phyloP scores from a whole-genome alignment of 139 green algal genomes.

The Coelastrella sp. region DNA sequence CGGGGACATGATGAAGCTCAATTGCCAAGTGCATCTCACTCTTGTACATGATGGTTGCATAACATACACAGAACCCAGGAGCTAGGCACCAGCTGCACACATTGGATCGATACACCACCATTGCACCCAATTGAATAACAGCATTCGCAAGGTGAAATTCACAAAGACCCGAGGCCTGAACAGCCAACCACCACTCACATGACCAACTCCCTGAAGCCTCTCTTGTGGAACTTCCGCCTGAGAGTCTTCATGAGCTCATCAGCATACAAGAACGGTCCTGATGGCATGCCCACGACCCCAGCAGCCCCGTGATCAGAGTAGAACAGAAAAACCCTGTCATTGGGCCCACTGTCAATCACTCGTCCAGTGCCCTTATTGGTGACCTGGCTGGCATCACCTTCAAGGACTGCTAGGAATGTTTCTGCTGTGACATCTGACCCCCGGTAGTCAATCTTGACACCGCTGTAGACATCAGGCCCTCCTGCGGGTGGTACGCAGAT shows the following conservation, averaged over 20 bases:
- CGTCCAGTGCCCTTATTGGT: constrained; percentile 54
- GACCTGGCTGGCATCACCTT: constrained; percentile 70
- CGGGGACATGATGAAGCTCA: no score
- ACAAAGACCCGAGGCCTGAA: background rate
- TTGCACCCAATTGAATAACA: background rate
- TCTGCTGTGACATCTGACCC: constrained; percentile 81
- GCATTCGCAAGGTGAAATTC: background rate
- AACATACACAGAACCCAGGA: background rate
- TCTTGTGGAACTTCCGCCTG: constrained; percentile 60
- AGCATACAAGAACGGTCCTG: constrained; percentile 86
- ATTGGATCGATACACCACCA: background rate
- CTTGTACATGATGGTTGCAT: background rate
- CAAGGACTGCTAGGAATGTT: constrained; percentile 89
- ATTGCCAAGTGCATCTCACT: no score
- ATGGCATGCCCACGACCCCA: constrained; percentile 93
- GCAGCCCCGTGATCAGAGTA: constrained; percentile 83
- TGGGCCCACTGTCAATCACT: constrained; percentile 69
- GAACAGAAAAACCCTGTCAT: constrained; percentile 79
- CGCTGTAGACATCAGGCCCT: constrained; percentile 88
- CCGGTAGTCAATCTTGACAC: constrained; percentile 90
- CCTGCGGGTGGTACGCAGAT: constrained; percentile 41
- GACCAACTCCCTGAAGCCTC: constrained; percentile 89
- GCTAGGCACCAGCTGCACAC: background rate
- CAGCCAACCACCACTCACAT: constrained; percentile 48
- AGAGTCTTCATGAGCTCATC: constrained; percentile 86